Evolutionary conservation across 192 early-diverging fungal genomes (phyloP), one percentile per base, ranked within the genome.

Genomic region (Geranomyces michiganensis): DNA sequence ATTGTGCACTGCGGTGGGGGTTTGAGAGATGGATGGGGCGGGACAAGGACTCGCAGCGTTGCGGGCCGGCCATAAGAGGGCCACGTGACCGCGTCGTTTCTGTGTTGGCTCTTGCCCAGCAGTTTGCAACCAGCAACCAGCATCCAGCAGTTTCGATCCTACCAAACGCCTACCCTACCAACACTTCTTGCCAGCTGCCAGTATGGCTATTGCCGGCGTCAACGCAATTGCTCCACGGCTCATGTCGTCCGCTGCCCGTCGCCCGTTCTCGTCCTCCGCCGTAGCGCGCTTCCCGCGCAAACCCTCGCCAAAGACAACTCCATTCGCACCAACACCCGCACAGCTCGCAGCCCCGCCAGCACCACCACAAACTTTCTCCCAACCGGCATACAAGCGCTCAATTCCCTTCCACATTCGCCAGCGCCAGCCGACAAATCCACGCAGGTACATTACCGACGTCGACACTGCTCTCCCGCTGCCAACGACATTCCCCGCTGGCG

Each of bases 391-490:
- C 51, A 29, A 33, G 7, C 62, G 19, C 26, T 41, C 36, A 41
- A 12, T 31, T 0, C 49, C 64, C 7, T 13, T 56, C 24, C 55
- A 67, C 65, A 67, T 73, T 41, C 63, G 72, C 26, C 19, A 41
- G 19, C 5, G 19, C 65, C 64, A 56, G 26, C 48, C 72, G n/a
- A 30, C 64, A 21, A 17, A 29, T n/a, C 53, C 72, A 12, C 72
- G 74, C 24, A 47, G 71, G 33, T 70, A 74, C 47, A 58, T 79
- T 27, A 72, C 78, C 53, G 65, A 76, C 56, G 65, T 67, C 19
- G 70, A 82, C 27, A 80, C 80, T 32, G 77, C 78, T 45, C 19
- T 82, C n/a, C 78, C 78, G 15, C 75, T 79, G 15, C 81, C 81
- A 1, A 79, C 81, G 8, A 77, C 77, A 17, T 80, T 74, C 62